A percentile compares a stretch with the other conserved stretches of the same genome.
phyloP scores from a whole-genome alignment of 1,284 basidiomycete species.

The Malassezia obtusa region DNA sequence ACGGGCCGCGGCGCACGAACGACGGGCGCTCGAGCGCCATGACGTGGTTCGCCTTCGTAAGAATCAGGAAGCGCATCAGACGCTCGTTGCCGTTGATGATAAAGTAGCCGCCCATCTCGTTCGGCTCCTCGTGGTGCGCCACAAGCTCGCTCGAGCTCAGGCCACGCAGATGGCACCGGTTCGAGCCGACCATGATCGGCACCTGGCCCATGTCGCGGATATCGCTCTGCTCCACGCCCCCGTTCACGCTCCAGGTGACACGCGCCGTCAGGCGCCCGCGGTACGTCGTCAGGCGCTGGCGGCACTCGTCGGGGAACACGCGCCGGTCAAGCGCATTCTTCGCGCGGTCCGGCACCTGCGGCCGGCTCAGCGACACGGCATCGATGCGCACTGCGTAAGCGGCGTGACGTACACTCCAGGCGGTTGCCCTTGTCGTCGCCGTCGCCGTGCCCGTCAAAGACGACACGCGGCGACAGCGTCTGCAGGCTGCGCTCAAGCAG shows the following conservation, averaged over 20 bases:
- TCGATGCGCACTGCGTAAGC: slow-evolving; percentile 67
- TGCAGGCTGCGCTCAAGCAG: slow-evolving; percentile 68
- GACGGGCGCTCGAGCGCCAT: slow-evolving; percentile 74
- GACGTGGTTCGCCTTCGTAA: slow-evolving; percentile 78
- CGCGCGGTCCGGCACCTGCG: slow-evolving; percentile 77
- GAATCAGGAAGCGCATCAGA: slow-evolving; percentile 90
- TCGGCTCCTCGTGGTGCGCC: slow-evolving; percentile 82
- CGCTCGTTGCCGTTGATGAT: slow-evolving; percentile 98
- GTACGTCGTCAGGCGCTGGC: slow-evolving; percentile 85
- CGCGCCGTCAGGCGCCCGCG: slow-evolving; percentile 82
- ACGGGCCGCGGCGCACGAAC: slow-evolving; percentile 82
- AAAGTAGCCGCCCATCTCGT: slow-evolving; percentile 98
- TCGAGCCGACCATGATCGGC: slow-evolving; percentile 97
- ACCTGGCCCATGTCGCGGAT: slow-evolving; percentile 80
- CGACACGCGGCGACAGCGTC: slow-evolving; percentile 78
- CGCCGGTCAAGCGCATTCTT: slow-evolving; percentile 64
- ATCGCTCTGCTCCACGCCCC: slow-evolving; percentile 62
- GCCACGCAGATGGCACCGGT: slow-evolving; percentile 76
- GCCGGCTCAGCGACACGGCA: slow-evolving; percentile 69
- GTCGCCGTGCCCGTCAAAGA: slow-evolving; percentile 66
- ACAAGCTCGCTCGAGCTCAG: slow-evolving; percentile 81
- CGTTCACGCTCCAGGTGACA: slow-evolving; percentile 74
- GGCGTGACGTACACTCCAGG: slow-evolving; percentile 27
- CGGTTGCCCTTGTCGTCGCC: slow-evolving; percentile 44
- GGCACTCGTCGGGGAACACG: slow-evolving; percentile 61